These are phyloP conservation scores for Alloascoidea africana DNA, from an alignment of 805 yeast genomes.

Conservation along the genomic window DNA sequence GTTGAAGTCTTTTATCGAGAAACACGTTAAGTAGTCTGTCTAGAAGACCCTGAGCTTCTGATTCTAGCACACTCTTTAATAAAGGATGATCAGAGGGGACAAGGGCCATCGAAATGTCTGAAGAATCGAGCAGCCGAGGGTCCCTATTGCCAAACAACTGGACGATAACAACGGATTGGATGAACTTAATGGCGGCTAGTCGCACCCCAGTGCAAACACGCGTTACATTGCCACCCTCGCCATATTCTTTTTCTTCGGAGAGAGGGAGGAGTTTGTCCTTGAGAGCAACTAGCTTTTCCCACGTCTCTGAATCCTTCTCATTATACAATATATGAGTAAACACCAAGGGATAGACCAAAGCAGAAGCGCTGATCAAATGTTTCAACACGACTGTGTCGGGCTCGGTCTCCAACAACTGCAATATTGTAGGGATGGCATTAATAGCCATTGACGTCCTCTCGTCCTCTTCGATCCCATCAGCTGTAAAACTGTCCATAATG, in stretches of 20 bases:
- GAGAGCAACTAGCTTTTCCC: constrained; percentile 41
- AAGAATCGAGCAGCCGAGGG: constrained; percentile 13
- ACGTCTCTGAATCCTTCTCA: constrained; percentile 22
- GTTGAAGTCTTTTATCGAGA: constrained; percentile 35
- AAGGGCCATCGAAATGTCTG: constrained; percentile 31
- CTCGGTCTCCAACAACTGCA: neutral
- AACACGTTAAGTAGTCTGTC: constrained; percentile 48
- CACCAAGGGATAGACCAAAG: constrained; percentile 29
- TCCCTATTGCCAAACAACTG: constrained; percentile 29
- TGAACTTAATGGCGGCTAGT: constrained; percentile 59
- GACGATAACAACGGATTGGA: constrained; percentile 39
- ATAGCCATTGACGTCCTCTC: neutral
- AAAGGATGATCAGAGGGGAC: constrained; percentile 51
- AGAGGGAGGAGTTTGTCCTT: constrained; percentile 43
- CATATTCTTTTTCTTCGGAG: constrained; percentile 38
- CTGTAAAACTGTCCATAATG: neutral
- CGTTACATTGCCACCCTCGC: constrained; percentile 29
- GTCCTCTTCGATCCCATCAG: neutral
- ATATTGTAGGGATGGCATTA: neutral
- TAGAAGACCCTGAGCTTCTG: constrained; percentile 56
- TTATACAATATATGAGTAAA: constrained; percentile 28
- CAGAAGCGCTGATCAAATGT: constrained; percentile 23
- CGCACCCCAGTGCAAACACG: constrained; percentile 40
- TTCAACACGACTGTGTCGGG: constrained; percentile 15
- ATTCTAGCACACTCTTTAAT: constrained; percentile 40